Percentiles rank a stretch among this genome's conserved stretches.
Evolutionary conservation across 1,139 yeast genomes (phyloP).

Genomic region (Groenewaldozyma sp.): DNA sequence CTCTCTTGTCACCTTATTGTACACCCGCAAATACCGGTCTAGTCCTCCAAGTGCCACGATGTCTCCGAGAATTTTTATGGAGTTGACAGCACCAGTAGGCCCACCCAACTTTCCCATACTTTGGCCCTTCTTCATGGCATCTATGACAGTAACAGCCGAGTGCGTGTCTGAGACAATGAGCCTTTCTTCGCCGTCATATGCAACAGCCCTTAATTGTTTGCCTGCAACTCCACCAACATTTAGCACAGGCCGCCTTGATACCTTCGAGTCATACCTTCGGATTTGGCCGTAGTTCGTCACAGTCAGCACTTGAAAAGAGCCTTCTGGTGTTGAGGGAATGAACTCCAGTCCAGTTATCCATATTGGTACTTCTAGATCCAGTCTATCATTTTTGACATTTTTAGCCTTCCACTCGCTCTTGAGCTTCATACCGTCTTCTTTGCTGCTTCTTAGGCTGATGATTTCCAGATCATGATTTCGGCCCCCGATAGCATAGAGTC

Average conservation of each 20-base stretch:
- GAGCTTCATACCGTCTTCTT: slow-evolving; percentile 8
- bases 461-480: slow-evolving; percentile 38
- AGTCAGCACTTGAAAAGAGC: slow-evolving; percentile 41
- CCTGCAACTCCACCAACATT: slow-evolving; percentile 15
- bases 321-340: slow-evolving; percentile 12
- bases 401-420: slow-evolving; percentile 28
- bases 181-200: slow-evolving; percentile 11
- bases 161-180: slow-evolving; percentile 22
- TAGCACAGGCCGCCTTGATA: slow-evolving; percentile 24
- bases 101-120: slow-evolving; percentile 22
- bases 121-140: slow-evolving; percentile 9
- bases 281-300: slow-evolving; percentile 62
- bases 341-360: slow-evolving; percentile 30
- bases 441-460: slow-evolving; percentile 12
- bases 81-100: slow-evolving; percentile 24
- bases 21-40: slow-evolving; percentile 78
- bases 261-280: slow-evolving; percentile 28
- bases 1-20: slow-evolving; percentile 48
- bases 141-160: slow-evolving; percentile 17
- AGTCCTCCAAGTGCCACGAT: slow-evolving; percentile 62
- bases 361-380: slow-evolving; percentile 32
- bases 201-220: slow-evolving; percentile 16
- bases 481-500: slow-evolving; percentile 34
- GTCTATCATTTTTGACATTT: slow-evolving; percentile 30
- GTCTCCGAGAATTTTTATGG: slow-evolving; percentile 12